Percentiles rank a stretch among this genome's conserved stretches.
Evolutionary conservation across 1,284 basidiomycete species (phyloP).

Genomic region (Phaffia rhodozyma): DNA sequence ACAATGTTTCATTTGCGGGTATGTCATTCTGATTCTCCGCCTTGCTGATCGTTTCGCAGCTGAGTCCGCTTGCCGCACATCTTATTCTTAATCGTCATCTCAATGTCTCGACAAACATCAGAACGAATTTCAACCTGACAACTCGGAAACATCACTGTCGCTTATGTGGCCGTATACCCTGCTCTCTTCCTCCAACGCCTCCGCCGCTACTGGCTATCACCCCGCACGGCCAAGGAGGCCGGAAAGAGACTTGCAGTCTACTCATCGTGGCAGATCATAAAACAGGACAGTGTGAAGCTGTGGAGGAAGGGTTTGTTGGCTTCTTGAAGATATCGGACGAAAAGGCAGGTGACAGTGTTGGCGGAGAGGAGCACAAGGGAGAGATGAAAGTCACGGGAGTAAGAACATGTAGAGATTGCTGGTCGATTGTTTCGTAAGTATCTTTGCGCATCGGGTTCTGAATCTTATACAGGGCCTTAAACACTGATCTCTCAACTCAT

Average conservation of each 20-base stretch:
- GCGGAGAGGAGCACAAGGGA: constrained; percentile 31
- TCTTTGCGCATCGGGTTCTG: neutral
- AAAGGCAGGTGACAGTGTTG: constrained; percentile 40
- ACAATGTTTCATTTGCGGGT: constrained; percentile 77
- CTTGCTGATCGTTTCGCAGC: neutral
- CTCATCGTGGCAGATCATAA: constrained; percentile 67
- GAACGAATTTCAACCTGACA: constrained; percentile 71
- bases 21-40: constrained; percentile 30
- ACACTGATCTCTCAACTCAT: neutral
- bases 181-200: constrained; percentile 69
- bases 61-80: neutral
- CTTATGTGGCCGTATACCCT: constrained; percentile 83
- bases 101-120: constrained; percentile 25
- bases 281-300: constrained; percentile 65
- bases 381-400: constrained; percentile 72
- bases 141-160: constrained; percentile 96
- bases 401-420: constrained; percentile 69
- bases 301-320: constrained; percentile 68
- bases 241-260: constrained; percentile 57
- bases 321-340: constrained; percentile 36
- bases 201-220: constrained; percentile 6
- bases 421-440: constrained; percentile 60
- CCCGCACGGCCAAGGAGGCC: constrained; percentile 18
- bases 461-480: neutral
- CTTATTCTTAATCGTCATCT: neutral